Base-by-base conservation (phyloP, 1,284 basidiomycete genomes). In the Acaromyces ingoldii region DNA sequence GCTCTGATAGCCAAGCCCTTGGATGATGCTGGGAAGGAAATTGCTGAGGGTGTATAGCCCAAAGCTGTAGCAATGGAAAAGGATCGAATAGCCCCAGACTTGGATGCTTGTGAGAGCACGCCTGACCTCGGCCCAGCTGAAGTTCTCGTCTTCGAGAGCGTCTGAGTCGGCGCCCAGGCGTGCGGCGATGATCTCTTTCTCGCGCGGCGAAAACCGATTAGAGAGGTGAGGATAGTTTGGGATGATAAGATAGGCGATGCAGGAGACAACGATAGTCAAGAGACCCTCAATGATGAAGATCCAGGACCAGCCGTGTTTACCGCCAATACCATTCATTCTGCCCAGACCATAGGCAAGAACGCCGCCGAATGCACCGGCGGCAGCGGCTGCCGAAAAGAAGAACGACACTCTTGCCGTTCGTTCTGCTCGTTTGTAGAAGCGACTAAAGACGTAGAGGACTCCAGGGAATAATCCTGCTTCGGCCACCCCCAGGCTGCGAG, bases 231-330 rank as follows among this genome's bases (percentile, higher is more conserved):
- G 81, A 79, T 82, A 84, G 9, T 81, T 81, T 6, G 82, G 83
- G 0, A 84, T 81, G 26, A 82, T 55, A 58, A 80, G 82, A 67
- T 83, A 84, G 3, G 81, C 81, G 5, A 73, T 49, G 3, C 82
- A 36, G 1, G 82, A 79, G 30, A 82, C 65, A 0, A 76, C 75
- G 4, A 81, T 74, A 7, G 82, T 84, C 21, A 84, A 57, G 17
- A 80, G 59, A 13, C 83, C 84, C 68, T 85, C 83, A 1, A 85
- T 58, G 51, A 84, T 82, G 63, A 84, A 83, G 34, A 84, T 83
- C 83, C 81, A 45, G 13, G 42, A 33, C 58, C 61, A 67, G 0
- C 59, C 62, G 1, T 30, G 21, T 26, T 63, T 60, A 9, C 81
- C 83, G 15, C 81, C 82, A 1, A 84, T 72, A 13, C 82, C 82